These are phyloP conservation scores for Adansonia rubrostipa DNA, from an alignment of 441 rosid genomes.

Conservation along the genomic window DNA sequence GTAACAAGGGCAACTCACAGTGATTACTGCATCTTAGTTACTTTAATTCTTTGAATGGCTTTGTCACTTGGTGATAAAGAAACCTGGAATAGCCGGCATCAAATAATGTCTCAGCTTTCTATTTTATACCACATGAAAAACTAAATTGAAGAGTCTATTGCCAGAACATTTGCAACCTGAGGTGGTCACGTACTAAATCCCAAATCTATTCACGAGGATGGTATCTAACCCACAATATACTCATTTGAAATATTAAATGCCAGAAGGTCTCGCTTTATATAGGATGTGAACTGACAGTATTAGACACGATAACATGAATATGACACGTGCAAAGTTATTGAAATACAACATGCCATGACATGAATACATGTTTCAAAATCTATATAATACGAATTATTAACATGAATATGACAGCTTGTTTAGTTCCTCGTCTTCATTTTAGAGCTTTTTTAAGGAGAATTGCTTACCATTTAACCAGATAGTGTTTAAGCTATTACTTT, in stretches of 20 bases:
- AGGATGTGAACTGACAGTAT: neutral
- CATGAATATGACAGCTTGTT: neutral
- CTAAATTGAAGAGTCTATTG: conserved; percentile 3
- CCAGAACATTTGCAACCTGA: neutral
- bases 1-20: neutral
- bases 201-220: neutral
- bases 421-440: neutral
- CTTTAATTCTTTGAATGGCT: neutral
- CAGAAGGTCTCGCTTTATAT: neutral
- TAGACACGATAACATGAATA: too few relatives aligned
- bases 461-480: neutral
- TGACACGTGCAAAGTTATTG: too few relatives aligned
- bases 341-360: too few relatives aligned
- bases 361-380: too few relatives aligned
- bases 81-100: neutral
- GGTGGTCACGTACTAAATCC: neutral
- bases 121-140: neutral
- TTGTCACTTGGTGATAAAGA: neutral
- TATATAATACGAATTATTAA: too few relatives aligned
- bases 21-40: neutral
- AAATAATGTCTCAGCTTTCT: neutral
- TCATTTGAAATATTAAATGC: neutral
- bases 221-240: neutral
- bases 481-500: conserved; percentile 1
- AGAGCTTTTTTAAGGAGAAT: conserved; percentile 2